A percentile compares a stretch with the other conserved stretches of the same genome.
Evolutionary conservation across 2,329 filamentous ascomycete species (phyloP).

Genomic region (Teratosphaeria zuluensis): DNA sequence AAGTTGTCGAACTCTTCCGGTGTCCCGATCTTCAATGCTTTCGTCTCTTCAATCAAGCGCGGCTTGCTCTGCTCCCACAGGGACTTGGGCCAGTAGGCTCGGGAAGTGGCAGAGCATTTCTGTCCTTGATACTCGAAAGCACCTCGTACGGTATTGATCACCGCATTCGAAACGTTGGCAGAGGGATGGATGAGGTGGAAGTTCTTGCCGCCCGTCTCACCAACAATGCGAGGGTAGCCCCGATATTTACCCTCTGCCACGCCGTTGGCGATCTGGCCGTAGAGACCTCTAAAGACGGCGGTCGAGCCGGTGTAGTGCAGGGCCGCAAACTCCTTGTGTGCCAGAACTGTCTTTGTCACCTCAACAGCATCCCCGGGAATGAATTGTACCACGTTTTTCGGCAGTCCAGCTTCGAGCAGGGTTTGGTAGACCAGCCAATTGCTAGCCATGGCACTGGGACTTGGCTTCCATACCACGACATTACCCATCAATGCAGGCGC

Average conservation of each 20-base stretch:
- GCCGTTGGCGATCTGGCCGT: constrained; percentile 73
- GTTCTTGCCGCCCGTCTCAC: constrained; percentile 90
- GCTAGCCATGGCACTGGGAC: constrained; percentile 74
- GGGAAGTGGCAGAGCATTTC: constrained; percentile 80
- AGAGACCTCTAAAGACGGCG: constrained; percentile 78
- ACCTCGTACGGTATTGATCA: constrained; percentile 70
- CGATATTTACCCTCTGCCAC: constrained; percentile 73
- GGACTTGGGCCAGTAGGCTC: constrained; percentile 67
- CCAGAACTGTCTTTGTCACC: constrained; percentile 67
- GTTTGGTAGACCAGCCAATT: constrained; percentile 89
- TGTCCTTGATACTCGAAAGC: constrained; percentile 89
- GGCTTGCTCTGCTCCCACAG: constrained; percentile 63
- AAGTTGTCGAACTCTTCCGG: constrained; percentile 68
- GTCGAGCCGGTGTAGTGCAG: constrained; percentile 94
- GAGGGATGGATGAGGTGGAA: constrained; percentile 74
- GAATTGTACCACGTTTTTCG: constrained; percentile 85
- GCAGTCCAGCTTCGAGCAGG: constrained; percentile 80
- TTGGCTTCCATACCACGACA: constrained; percentile 96
- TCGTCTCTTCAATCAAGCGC: constrained; percentile 56
- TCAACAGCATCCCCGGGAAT: constrained; percentile 79
- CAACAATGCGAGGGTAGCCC: constrained; percentile 79
- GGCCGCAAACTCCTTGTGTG: constrained; percentile 73
- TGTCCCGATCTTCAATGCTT: constrained; percentile 60
- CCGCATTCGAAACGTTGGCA: constrained; percentile 70
- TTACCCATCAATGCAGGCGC: constrained; percentile 85